Conservation (phyloP, 2,329 filamentous ascomycete species). For the Colletotrichum scovillei region DNA sequence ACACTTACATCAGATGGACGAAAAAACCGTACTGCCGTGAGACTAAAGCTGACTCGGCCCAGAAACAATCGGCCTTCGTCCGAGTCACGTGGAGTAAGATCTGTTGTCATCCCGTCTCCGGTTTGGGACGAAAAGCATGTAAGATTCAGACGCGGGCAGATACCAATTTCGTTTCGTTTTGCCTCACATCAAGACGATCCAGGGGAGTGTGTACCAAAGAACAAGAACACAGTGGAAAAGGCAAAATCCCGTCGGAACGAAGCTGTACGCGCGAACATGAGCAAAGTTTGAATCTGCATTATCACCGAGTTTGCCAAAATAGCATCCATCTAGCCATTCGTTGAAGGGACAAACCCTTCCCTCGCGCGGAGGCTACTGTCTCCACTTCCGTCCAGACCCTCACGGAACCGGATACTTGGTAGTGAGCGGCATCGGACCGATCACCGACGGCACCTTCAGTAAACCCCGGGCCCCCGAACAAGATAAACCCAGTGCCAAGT, state of each 20-base stretch:
- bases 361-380: not conserved
- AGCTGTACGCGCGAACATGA: constrained; percentile 1
- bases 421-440: constrained; percentile 1
- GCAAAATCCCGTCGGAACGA: not conserved
- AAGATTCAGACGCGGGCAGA: not conserved
- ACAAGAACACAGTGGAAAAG: no score
- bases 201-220: no score
- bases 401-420: constrained; percentile 6
- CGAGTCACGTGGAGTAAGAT: constrained; percentile 14
- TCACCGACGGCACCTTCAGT: not conserved
- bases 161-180: not conserved
- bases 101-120: not conserved
- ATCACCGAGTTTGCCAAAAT: not conserved
- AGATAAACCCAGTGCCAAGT: not conserved
- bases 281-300: constrained; percentile 19
- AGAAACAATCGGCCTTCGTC: not conserved
- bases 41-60: constrained; percentile 22
- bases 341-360: not conserved
- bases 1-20: not conserved
- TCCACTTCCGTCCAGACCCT: not conserved
- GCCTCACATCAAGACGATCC: not conserved
- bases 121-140: constrained; percentile 6
- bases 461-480: not conserved
- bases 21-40: not conserved
- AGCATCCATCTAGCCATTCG: not conserved